A percentile compares a stretch with the other conserved stretches of the same genome.
Evolutionary conservation across 1,139 yeast genomes (phyloP).

Genomic region (Kodamaea sp.): DNA sequence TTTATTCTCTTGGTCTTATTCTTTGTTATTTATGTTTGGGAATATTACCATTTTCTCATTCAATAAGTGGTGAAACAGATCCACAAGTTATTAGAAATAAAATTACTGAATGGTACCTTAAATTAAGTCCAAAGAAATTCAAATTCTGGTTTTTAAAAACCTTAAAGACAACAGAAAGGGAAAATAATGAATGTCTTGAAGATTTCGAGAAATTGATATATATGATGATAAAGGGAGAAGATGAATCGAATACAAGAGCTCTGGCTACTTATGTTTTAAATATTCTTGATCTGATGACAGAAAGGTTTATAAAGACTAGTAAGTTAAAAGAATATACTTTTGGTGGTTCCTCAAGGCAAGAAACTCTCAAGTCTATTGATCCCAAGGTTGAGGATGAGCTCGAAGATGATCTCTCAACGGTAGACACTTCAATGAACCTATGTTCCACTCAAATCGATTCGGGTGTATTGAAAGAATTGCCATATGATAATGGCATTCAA

Average conservation of each 20-base stretch:
- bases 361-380: slow-evolving; percentile 1
- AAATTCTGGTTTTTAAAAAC: slow-evolving; percentile 24
- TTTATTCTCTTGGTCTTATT: slow-evolving; percentile 80
- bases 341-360: neutral
- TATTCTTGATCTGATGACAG: slow-evolving; percentile 20
- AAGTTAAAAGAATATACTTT: neutral
- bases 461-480: too few relatives aligned
- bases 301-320: slow-evolving; percentile 7
- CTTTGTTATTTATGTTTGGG: slow-evolving; percentile 71
- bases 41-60: slow-evolving; percentile 51
- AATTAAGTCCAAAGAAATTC: slow-evolving; percentile 19
- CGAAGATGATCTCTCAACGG: slow-evolving; percentile 2
- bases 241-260: slow-evolving; percentile 9
- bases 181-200: slow-evolving; percentile 9
- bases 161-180: neutral
- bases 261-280: slow-evolving; percentile 19
- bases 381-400: slow-evolving; percentile 4
- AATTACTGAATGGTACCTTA: slow-evolving; percentile 32
- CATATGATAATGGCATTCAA: too few relatives aligned
- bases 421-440: slow-evolving; percentile 1
- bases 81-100: slow-evolving; percentile 27
- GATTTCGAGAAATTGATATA: slow-evolving; percentile 26
- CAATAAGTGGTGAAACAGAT: slow-evolving; percentile 29
- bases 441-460: neutral
- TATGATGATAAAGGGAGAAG: slow-evolving; percentile 32